Base-by-base conservation (phyloP, 202 grass and related monocot genomes). In the Miscanthus sacchariflorus region DNA sequence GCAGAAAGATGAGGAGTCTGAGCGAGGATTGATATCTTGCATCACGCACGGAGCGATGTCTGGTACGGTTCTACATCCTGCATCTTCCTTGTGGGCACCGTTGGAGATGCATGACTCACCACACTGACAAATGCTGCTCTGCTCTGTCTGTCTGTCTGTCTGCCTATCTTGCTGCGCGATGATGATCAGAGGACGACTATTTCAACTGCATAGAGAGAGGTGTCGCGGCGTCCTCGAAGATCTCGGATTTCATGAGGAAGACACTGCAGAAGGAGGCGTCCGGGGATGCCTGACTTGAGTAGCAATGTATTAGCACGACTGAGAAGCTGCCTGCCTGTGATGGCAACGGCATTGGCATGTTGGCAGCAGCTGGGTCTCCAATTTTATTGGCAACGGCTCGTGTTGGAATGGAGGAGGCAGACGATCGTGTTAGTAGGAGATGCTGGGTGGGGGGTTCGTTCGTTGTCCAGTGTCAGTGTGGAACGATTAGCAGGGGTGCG, bases 171-270 rank as follows among this genome's bases (percentile, higher is more conserved):
- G 21, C 36, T 48, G 68, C 61, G 10, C 50, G 5, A 77, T 6
- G 61, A 27, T 27, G 59, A 64, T 12, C 67, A 96, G 96, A 88
- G 80, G 84, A 81, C 2, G 83, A 92, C 24, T 98, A 96, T 58
- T 94, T 94, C 69, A 89, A 86, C 85, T 94, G 96, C 49, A 74
- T 98, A 58, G 92, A 96, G 85, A 92, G 92, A 40, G 92, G 96
- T 1, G 65, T 72, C 12, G 92, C 93, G 19, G 93, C 93, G 19
- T 94, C 88, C 10, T 83, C 92, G 13, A 91, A 83, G 11, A 96
- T 96, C 76, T 96, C 93, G 0, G 92, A 96, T 83, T 96, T 96
- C 83, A 85, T 93, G 81, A 93, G 93, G 89, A 94, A 61, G 46
- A 94, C 87, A 42, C 78, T 96, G 83, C 82, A 93, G 84, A 89